Evolutionary conservation across 306 rosid species (phyloP), one percentile per base, ranked within the genome.

Genomic region (Trichosanthes truncata): DNA sequence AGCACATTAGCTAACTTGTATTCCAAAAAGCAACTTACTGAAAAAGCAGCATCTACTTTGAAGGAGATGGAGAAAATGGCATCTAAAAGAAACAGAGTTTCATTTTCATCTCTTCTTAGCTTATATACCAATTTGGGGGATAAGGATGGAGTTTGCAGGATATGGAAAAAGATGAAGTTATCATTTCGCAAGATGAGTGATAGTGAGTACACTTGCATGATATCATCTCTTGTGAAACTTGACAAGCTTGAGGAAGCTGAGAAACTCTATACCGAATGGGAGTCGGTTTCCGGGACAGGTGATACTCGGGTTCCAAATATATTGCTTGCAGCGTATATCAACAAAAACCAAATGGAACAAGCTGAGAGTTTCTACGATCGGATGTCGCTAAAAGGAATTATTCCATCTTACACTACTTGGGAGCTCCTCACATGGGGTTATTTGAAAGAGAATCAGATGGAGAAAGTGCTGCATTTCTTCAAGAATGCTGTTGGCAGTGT

Each of bases 401-500:
- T 26, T 60, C 89, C 92, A 63, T 81, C 82, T 83, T 93, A 91
- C 93, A 87, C 96, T 25, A 89, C 99, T 12, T 95, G 89, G 92
- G 97, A 95, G 89, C 89, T 93, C 65, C 89, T 95, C 73, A 85
- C 97, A 18, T 85, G 89, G 92, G 93, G 91, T n/a, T 90, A 84
- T 87, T 78, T 90, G 85, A 86, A 87, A 80, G 84, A 66, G 86
- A 80, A 87, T 62, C 80, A 83, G 71, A 89, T 83, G 29, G 89
- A 82, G 12, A 91, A 86, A 17, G 90, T 81, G 79, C 83, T 95
- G 20, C 77, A 86, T 43, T 86, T 84, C 86, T 91, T 95, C 56
- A 51, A 81, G 78, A 89, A 88, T 80, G 93, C 96, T 72, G 75
- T 90, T 80, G 84, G 85, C 60, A 89, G 96, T 29, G 99, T 93